phyloP scores from a whole-genome alignment of 768 basidiomycete genomes.

The Russula ochroleuca region DNA sequence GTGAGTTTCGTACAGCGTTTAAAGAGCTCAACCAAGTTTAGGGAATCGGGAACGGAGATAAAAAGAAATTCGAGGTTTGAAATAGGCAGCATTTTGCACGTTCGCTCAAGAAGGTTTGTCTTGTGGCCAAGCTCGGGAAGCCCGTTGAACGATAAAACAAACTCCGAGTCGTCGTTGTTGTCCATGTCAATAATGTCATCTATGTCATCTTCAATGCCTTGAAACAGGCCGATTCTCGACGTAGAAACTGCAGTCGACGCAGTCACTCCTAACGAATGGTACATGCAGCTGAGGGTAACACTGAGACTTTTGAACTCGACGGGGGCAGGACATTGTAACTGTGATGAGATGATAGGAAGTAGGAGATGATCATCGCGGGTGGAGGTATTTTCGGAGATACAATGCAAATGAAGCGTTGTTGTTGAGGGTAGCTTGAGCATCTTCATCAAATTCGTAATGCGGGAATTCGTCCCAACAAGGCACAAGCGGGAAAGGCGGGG shows the following conservation, averaged over 20 bases:
- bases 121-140: background rate
- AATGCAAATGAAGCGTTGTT: background rate
- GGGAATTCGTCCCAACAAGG: background rate
- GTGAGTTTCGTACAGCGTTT: background rate
- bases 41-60: background rate
- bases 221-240: too few species aligned
- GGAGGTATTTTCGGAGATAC: background rate
- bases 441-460: conserved; percentile 10
- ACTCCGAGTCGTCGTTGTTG: background rate
- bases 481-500: conserved; percentile 5
- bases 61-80: conserved; percentile 8
- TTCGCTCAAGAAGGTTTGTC: background rate
- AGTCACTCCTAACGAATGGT: background rate
- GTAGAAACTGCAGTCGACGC: background rate
- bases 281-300: background rate
- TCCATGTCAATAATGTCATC: too few species aligned
- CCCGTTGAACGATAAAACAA: background rate
- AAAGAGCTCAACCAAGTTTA: conserved; percentile 6
- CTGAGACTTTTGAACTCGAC: conserved; percentile 4
- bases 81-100: conserved; percentile 7
- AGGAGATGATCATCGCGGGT: background rate
- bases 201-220: too few species aligned
- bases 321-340: background rate
- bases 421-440: conserved; percentile 1
- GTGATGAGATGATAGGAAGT: conserved; percentile 2